Percentiles rank a stretch among this genome's conserved stretches.
These are phyloP conservation scores for Claviceps digitariae DNA, from an alignment of 2,329 filamentous ascomycete genomes.

Conservation along the genomic window DNA sequence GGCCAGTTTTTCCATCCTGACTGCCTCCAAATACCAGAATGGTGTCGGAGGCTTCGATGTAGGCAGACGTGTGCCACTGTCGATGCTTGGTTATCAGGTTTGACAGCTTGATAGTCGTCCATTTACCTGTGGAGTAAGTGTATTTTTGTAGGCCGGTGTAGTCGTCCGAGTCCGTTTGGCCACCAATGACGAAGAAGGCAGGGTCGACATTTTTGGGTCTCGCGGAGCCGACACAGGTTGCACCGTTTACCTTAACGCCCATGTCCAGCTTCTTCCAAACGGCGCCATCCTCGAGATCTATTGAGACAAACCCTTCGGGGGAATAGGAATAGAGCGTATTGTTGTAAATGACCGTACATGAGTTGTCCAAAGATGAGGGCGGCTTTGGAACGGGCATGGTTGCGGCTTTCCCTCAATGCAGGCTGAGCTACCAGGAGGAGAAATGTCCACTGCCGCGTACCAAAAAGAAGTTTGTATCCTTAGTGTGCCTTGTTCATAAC, in stretches of 20 bases:
- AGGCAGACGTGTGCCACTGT: slow-evolving; percentile 61
- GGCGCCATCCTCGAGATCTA: slow-evolving; percentile 54
- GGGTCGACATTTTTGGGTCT: slow-evolving; percentile 44
- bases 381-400: slow-evolving; percentile 63
- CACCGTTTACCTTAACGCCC: slow-evolving; percentile 60
- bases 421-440: neutral
- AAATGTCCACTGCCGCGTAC: neutral
- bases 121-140: slow-evolving; percentile 38
- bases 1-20: slow-evolving; percentile 40
- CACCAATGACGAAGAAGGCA: slow-evolving; percentile 72
- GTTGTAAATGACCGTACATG: slow-evolving; percentile 70
- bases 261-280: slow-evolving; percentile 54
- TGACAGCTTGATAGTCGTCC: slow-evolving; percentile 32
- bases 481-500: slow-evolving; percentile 1
- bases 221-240: slow-evolving; percentile 60
- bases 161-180: slow-evolving; percentile 35
- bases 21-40: slow-evolving; percentile 74
- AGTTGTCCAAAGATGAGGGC: slow-evolving; percentile 53
- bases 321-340: slow-evolving; percentile 80
- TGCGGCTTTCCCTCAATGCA: slow-evolving; percentile 6
- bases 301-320: slow-evolving; percentile 57
- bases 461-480: neutral
- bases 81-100: slow-evolving; percentile 51
- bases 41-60: slow-evolving; percentile 53
- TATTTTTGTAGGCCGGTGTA: slow-evolving; percentile 67